Percentiles rank a stretch among this genome's conserved stretches.
Evolutionary conservation across 768 basidiomycete genomes (phyloP).

Genomic region (Mycena belliarum): DNA sequence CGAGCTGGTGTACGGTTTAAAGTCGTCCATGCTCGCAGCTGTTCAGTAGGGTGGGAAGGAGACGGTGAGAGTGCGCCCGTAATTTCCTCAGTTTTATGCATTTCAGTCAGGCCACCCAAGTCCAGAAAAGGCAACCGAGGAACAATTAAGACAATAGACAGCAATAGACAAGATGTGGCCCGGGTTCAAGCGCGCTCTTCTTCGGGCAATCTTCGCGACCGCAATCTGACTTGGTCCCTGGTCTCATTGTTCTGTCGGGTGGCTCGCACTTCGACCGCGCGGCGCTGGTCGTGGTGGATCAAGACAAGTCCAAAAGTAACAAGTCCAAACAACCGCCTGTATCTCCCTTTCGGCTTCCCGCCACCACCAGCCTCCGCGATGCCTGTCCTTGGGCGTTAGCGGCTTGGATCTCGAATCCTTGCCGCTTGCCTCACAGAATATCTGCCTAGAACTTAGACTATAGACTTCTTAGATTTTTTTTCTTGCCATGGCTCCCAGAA

Average conservation of each 20-base stretch:
- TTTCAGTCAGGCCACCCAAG: background rate
- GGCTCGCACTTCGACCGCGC: no score
- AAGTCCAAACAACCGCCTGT: background rate
- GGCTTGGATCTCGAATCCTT: conserved; percentile 42
- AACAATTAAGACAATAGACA: conserved; percentile 1
- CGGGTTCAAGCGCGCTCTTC: background rate
- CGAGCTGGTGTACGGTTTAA: conserved; percentile 39
- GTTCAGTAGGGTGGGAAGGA: background rate
- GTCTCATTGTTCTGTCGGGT: conserved; percentile 2
- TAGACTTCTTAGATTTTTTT: conserved; percentile 23
- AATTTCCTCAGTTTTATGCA: background rate
- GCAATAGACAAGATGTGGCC: background rate
- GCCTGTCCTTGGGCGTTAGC: conserved; percentile 56
- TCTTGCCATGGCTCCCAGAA: conserved; percentile 19
- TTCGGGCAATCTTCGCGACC: background rate
- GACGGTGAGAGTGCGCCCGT: background rate
- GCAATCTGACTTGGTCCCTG: background rate
- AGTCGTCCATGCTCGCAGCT: conserved; percentile 39
- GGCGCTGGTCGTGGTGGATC: no score
- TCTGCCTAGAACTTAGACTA: conserved; percentile 20
- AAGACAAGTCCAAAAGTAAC: background rate
- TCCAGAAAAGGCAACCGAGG: conserved; percentile 8
- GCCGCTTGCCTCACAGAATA: conserved; percentile 28
- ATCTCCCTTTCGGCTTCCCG: background rate
- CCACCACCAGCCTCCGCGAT: conserved; percentile 31